Conservation (phyloP, 148 eudicot genomes). For the Beta vulgaris region DNA sequence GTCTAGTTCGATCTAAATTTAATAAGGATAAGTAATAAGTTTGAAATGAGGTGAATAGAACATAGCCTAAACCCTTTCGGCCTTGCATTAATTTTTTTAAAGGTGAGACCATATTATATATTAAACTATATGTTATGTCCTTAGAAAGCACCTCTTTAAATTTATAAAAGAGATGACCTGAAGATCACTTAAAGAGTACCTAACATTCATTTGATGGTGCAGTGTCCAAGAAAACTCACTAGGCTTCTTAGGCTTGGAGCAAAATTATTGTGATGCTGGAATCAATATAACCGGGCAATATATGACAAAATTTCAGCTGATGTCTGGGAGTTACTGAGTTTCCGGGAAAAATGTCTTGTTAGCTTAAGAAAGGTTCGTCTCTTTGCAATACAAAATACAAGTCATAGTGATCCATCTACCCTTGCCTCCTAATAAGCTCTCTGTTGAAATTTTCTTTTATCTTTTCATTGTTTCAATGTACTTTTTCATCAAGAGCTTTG, state of each 20-base stretch:
- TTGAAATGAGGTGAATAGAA: too few species aligned
- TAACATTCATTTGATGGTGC: background rate
- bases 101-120: background rate
- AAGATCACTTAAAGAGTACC: background rate
- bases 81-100: background rate
- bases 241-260: background rate
- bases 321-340: background rate
- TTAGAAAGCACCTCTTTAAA: background rate
- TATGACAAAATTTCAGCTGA: background rate
- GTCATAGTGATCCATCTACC: background rate
- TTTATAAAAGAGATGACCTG: background rate
- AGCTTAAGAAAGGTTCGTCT: background rate
- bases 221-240: slow-evolving; percentile 6
- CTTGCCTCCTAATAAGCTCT: background rate
- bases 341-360: background rate
- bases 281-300: background rate
- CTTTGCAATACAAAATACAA: background rate
- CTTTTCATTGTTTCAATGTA: background rate
- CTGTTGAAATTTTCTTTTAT: too few species aligned
- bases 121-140: background rate
- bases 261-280: background rate
- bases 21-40: too few species aligned
- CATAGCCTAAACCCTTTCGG: too few species aligned
- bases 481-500: background rate
- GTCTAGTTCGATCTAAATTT: too few species aligned